Evolutionary conservation across 495 filamentous ascomycete genomes (phyloP).

Genomic region (Hypoxylon intermedium): DNA sequence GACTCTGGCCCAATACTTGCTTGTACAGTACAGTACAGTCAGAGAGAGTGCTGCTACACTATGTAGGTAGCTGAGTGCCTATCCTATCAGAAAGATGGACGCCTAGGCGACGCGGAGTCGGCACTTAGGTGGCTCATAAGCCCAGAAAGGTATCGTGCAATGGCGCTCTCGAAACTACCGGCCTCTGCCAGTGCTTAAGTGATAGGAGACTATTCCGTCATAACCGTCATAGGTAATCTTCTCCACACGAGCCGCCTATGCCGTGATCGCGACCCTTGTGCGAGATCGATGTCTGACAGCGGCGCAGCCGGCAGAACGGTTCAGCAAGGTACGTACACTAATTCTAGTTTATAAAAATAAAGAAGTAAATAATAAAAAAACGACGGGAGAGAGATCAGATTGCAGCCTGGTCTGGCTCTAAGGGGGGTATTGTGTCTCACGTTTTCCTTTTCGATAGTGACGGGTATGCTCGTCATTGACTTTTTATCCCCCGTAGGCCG

Average conservation of each 20-base stretch:
- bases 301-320: slow-evolving; percentile 24
- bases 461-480: slow-evolving; percentile 38
- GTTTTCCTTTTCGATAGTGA: slow-evolving; percentile 20
- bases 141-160: slow-evolving; percentile 13
- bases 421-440: slow-evolving; percentile 33
- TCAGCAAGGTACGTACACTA: slow-evolving; percentile 8
- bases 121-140: slow-evolving; percentile 15
- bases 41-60: slow-evolving; percentile 6
- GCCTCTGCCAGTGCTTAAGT: slow-evolving; percentile 11
- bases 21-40: no score
- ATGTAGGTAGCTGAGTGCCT: neutral
- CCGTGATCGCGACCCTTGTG: slow-evolving; percentile 23
- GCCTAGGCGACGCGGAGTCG: slow-evolving; percentile 20
- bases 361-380: neutral
- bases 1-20: slow-evolving; percentile 6
- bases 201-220: slow-evolving; percentile 11
- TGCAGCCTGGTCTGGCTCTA: slow-evolving; percentile 6
- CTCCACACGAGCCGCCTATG: slow-evolving; percentile 8
- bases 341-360: neutral
- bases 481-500: slow-evolving; percentile 1
- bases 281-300: slow-evolving; percentile 32
- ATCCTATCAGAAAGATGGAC: slow-evolving; percentile 29
- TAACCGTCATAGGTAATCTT: slow-evolving; percentile 1
- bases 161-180: slow-evolving; percentile 10
- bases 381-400: slow-evolving; percentile 1